Evolutionary conservation across 495 filamentous ascomycete species (phyloP), one percentile per base, ranked within the genome.

Genomic region (Neurospora pannonica): DNA sequence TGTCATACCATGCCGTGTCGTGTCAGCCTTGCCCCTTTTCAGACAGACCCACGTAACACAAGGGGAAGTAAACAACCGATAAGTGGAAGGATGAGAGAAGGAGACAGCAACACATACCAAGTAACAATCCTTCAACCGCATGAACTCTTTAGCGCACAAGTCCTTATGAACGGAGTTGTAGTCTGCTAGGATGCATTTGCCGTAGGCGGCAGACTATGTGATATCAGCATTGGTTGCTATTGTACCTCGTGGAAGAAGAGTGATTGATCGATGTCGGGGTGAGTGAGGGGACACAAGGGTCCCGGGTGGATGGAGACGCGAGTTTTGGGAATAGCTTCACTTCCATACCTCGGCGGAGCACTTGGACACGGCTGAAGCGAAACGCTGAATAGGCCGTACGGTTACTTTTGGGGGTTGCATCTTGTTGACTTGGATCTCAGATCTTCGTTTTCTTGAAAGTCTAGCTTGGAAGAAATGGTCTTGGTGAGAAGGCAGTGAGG

Each of bases 131-230:
- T 97, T 97, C 70, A 98, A 81, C 76, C 83, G 89, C 82, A 97
- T 82, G 74, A 99, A 98, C 79, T 98, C 94, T 70, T 89, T 89
- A 3, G 87, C 85, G 79, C 96, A 99, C 86, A 95, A 94, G 81
- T 98, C 94, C 77, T 97, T 97, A 76, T 95, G 88, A 5, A 98
- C 89, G 31, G 93, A 89, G 79, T 94, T 95, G 83, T 97, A 98
- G 80, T 99, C 95, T 10, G 89, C 89, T 40, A 96, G 86, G 73
- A 99, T 89, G 81, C 96, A 99, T 86, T 94, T 94, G 71, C 96
- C 96, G 78, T 98, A 99, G 36, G 36, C 36, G 0, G 36, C 36
- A 6, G 36, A 37, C n/a, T n/a, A n/a, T n/a, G n/a, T n/a, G n/a
- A n/a, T n/a, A n/a, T n/a, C n/a, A n/a, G n/a, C n/a, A n/a, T n/a